Evolutionary conservation across 768 basidiomycete genomes (phyloP), one percentile per base, ranked within the genome.

Genomic region (Panus rudis): DNA sequence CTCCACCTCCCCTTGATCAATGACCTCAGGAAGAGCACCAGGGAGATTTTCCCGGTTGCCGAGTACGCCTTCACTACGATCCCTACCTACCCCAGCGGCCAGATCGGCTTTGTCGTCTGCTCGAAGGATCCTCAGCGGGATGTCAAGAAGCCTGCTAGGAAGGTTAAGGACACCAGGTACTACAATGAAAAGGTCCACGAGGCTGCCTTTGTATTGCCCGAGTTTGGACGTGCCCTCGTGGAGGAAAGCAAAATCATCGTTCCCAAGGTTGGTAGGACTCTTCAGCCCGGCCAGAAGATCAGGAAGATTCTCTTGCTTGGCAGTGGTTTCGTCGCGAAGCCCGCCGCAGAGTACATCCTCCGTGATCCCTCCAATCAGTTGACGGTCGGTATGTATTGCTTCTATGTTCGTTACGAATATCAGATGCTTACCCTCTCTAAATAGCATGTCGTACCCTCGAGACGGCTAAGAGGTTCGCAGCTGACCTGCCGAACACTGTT

Each of bases 21-120:
- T 45, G 73, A 82, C 46, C 76, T 97, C 41, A 74, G 77, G 47
- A 63, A 67, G 43, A 84, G 79, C 63, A 85, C 84, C 31, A 69
- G 75, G 43, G 65, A 68, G 35, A 65, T 96, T 47, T 99, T 97
- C 72, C 73, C 84, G 28, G 76, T 78, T 14, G 72, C 81, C 30
- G 84, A 91, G 58, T 99, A 96, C 61, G 96, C 92, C 13, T 96
- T 75, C 66, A 93, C 92, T 47, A 97, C 92, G 17, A 93, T 98
- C 52, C 94, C 94, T 1, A 96, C 93, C 13, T 99, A 99, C 66
- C 96, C 96, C 16, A 84, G 88, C n/a, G 96, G 96, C 27, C 92
- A 93, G 60, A 99, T 98, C 56, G 93, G 96, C 19, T 93, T 93
- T 68, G 74, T 93, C 52, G 71, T 97, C 35, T 89, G 86, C 63